Evolutionary conservation across 2,329 filamentous ascomycete genomes (phyloP), one percentile per base, ranked within the genome.

Genomic region (Calonectria pauciramosa): DNA sequence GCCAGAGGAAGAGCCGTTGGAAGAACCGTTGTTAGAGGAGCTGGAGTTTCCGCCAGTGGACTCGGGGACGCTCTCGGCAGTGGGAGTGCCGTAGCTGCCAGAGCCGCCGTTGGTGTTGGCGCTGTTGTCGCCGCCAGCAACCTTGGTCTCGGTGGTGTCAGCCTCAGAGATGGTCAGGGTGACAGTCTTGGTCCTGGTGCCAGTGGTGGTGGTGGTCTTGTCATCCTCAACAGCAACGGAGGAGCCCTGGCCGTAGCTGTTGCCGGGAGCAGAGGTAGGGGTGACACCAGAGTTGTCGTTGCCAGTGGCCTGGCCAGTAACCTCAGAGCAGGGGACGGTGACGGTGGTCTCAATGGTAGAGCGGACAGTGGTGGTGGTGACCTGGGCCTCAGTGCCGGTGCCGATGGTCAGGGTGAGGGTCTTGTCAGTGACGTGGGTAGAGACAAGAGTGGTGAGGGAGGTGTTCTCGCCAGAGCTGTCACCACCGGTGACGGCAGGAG

Each of bases 351-450:
- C 78, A 77, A 86, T 81, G 74, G 87, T 88, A 74, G 85, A 83
- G 67, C 82, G 87, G 74, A 90, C 81, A 71, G 87, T 85, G 80
- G 87, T 88, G 75, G 83, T 84, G 85, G 87, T 75, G 80, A 87
- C 67, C 32, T 78, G 79, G 73, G 80, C 80, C 13, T 73, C 76
- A n/a, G 77, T 77, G 59, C 82, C 83, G 49, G 78, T 82, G 74
- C 85, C 84, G 30, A 84, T 73, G 59, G 83, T 86, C 56, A 85
- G 79, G 75, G 85, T 86, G 52, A 82, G 75, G 72, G 82, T 83
- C 80, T 83, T 82, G 72, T 82, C 80, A 23, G 79, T 82, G 77
- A 83, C 80, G 60, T 82, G 73, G 49, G 83, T 76, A 16, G 81
- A 82, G 76, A 80, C 79, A 60, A 79, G 60, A 26, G 81, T 80